These are phyloP conservation scores for Xylariales sp. DNA, from an alignment of 2,329 filamentous ascomycete species.

Conservation along the genomic window DNA sequence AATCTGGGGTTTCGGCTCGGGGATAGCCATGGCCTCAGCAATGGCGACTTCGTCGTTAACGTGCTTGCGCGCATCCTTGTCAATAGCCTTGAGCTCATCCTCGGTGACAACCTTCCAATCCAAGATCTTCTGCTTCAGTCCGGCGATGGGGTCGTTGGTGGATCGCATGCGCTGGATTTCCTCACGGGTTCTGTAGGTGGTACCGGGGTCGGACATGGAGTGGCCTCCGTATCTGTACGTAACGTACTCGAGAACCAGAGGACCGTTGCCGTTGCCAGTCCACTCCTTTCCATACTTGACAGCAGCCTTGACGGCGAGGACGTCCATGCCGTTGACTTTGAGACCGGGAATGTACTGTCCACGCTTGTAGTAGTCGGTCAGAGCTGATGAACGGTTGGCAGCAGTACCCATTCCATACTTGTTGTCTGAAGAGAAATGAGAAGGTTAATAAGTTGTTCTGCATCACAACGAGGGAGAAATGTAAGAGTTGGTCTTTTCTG, in stretches of 20 bases:
- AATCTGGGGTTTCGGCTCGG: constrained; percentile 75
- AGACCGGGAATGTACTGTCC: constrained; percentile 99
- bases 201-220: constrained; percentile 99
- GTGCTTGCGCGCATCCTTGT: constrained; percentile 83
- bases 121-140: constrained; percentile 95
- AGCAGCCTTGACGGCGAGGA: constrained; percentile 94
- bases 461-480: not conserved
- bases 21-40: constrained; percentile 82
- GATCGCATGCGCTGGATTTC: constrained; percentile 99
- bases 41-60: constrained; percentile 87
- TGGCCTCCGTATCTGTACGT: constrained; percentile 99
- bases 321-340: constrained; percentile 99
- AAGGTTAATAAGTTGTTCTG: not conserved
- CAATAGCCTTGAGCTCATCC: constrained; percentile 92
- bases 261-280: constrained; percentile 78
- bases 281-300: constrained; percentile 92
- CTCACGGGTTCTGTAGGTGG: constrained; percentile 98
- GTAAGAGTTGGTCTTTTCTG: constrained; percentile 14
- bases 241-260: constrained; percentile 96
- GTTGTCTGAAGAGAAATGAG: constrained; percentile 65
- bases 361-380: constrained; percentile 99
- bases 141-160: constrained; percentile 96
- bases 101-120: constrained; percentile 91
- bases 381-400: constrained; percentile 84
- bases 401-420: constrained; percentile 99